These are phyloP conservation scores for Ceratocystiopsis sp. DNA, from an alignment of 2,329 filamentous ascomycete species.

Conservation along the genomic window DNA sequence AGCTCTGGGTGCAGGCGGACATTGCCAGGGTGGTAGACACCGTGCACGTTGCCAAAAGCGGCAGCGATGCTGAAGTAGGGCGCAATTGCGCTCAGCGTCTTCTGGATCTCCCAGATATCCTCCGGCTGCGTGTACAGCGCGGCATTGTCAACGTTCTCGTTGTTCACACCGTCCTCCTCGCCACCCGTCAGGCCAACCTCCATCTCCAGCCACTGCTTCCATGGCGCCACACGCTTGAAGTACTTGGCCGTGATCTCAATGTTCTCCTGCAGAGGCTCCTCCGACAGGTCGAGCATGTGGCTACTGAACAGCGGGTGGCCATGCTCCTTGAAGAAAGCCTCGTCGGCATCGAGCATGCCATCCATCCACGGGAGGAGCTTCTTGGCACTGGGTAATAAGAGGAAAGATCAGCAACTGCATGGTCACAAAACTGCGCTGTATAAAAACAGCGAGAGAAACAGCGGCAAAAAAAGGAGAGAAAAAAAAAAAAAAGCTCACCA, in stretches of 20 bases:
- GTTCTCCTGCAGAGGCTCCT: conserved; percentile 83
- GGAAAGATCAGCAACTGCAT: background rate
- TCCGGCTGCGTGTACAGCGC: conserved; percentile 95
- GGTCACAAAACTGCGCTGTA: conserved; percentile 10
- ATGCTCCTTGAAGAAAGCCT: conserved; percentile 85
- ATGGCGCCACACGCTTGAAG: conserved; percentile 80
- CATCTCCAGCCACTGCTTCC: conserved; percentile 99
- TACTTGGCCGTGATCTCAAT: conserved; percentile 83
- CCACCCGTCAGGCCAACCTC: conserved; percentile 70
- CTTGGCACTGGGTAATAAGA: conserved; percentile 53
- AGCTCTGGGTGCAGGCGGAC: conserved; percentile 94
- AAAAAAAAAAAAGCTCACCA: conserved; percentile 4
- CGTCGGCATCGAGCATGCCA: conserved; percentile 86
- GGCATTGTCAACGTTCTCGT: conserved; percentile 93
- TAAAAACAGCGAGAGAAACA: background rate
- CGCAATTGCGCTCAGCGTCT: conserved; percentile 68
- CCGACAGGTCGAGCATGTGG: conserved; percentile 97
- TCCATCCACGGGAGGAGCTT: conserved; percentile 98
- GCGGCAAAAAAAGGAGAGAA: background rate
- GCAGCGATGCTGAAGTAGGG: conserved; percentile 97
- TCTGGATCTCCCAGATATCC: conserved; percentile 85
- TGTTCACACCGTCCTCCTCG: conserved; percentile 52
- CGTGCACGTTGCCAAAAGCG: conserved; percentile 97
- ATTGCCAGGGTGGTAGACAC: conserved; percentile 67
- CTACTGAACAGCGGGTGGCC: conserved; percentile 77